phyloP scores from a whole-genome alignment of 371 early-diverging fungal species.

The Mucor saturninus region DNA sequence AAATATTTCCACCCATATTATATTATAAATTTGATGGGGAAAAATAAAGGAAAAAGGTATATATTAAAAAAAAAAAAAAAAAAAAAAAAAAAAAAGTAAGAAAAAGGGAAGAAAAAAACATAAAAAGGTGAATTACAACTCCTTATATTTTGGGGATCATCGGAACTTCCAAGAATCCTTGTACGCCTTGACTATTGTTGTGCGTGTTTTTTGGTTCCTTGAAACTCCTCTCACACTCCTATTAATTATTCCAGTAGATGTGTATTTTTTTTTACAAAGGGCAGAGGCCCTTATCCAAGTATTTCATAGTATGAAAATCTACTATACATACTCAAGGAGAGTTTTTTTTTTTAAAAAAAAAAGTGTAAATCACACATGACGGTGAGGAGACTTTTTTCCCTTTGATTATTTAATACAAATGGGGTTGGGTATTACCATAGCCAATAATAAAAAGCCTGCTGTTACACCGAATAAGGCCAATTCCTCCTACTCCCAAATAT shows the following conservation, averaged over 20 bases:
- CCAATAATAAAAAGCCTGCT: no score
- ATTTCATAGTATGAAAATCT: no score
- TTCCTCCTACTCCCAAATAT: no score
- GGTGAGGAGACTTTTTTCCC: no score
- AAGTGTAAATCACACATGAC: no score
- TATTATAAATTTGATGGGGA: neutral
- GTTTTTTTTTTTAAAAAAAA: no score
- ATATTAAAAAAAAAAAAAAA: neutral
- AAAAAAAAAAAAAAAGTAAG: slow-evolving; percentile 1
- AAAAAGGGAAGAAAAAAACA: slow-evolving; percentile 14
- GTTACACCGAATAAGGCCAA: no score
- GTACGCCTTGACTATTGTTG: slow-evolving; percentile 1
- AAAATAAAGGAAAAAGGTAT: slow-evolving; percentile 6
- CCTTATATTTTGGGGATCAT: slow-evolving; percentile 10
- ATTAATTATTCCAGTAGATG: neutral
- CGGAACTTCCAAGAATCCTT: slow-evolving; percentile 6
- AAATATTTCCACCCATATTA: slow-evolving; percentile 24
- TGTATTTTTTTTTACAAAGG: no score
- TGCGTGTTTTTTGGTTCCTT: neutral
- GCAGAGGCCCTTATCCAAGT: no score
- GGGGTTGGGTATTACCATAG: no score
- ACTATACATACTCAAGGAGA: no score
- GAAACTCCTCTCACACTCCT: slow-evolving; percentile 8
- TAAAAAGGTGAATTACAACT: slow-evolving; percentile 5
- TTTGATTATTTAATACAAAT: no score